Conservation (phyloP, 176 grass and related monocot species). For the Alopecurus myosuroides region DNA sequence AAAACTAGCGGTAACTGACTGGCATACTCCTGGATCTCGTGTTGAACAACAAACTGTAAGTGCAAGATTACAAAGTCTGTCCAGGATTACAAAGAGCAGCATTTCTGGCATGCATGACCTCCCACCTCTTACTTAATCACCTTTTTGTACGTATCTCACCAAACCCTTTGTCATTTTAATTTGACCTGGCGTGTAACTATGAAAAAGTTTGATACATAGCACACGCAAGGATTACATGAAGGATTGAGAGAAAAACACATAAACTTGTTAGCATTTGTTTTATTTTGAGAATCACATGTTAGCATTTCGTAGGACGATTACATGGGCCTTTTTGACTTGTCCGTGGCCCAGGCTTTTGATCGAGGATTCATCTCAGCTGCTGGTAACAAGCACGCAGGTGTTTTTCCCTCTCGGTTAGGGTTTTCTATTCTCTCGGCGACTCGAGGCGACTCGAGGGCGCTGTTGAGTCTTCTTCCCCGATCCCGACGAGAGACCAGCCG, state of each 20-base stretch:
- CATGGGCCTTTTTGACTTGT: too few species aligned
- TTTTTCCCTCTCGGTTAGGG: too few species aligned
- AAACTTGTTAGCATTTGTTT: too few species aligned
- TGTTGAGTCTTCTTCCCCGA: too few species aligned
- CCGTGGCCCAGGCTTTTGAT: too few species aligned
- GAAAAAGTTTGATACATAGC: background rate
- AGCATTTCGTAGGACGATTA: too few species aligned
- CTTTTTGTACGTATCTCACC: background rate
- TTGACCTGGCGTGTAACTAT: background rate
- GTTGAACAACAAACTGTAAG: background rate
- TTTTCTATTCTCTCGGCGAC: too few species aligned
- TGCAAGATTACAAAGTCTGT: slow-evolving; percentile 19
- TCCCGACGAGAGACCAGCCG: too few species aligned
- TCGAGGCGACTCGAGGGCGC: too few species aligned
- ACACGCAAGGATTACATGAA: background rate
- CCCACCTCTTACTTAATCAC: background rate
- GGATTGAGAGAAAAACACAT: background rate
- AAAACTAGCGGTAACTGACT: background rate
- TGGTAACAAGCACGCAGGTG: too few species aligned
- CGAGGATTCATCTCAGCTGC: too few species aligned
- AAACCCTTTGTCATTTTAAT: background rate
- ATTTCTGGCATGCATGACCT: background rate
- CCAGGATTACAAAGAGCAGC: background rate
- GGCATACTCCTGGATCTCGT: background rate
- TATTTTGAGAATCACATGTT: too few species aligned